phyloP scores from a whole-genome alignment of 2,329 filamentous ascomycete genomes.

The Monosporascus cannonballus region DNA sequence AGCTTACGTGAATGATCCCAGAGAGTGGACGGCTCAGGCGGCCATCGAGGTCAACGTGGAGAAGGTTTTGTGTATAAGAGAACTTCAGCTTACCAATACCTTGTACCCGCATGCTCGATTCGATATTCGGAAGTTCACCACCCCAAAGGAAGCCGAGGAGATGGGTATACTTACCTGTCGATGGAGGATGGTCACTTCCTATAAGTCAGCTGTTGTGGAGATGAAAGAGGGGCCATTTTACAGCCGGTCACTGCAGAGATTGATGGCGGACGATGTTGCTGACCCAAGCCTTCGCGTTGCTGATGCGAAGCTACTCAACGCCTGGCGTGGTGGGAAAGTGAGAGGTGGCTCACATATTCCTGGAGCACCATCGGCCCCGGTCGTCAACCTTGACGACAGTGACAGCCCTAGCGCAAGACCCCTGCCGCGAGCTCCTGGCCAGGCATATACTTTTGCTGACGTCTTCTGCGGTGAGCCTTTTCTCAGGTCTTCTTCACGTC shows the following conservation, averaged over 20 bases:
- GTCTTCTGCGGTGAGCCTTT: conserved; percentile 53
- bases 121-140: conserved; percentile 9
- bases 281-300: conserved; percentile 14
- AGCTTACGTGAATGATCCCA: conserved; percentile 29
- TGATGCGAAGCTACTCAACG: conserved; percentile 24
- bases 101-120: conserved; percentile 34
- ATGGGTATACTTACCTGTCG: conserved; percentile 43
- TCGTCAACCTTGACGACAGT: neutral
- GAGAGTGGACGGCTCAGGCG: conserved; percentile 27
- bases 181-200: conserved; percentile 37
- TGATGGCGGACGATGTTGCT: conserved; percentile 19
- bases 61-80: conserved; percentile 33
- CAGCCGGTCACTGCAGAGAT: conserved; percentile 8
- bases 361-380: no score
- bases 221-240: neutral
- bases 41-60: conserved; percentile 35
- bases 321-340: conserved; percentile 34
- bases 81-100: conserved; percentile 50
- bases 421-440: conserved; percentile 14
- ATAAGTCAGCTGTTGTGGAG: conserved; percentile 13
- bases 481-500: no score
- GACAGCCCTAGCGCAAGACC: no score
- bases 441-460: conserved; percentile 63
- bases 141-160: conserved; percentile 13
- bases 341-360: conserved; percentile 31